phyloP scores from a whole-genome alignment of 225 moss, liverwort and hornwort species.

The Climacium dendroides region DNA sequence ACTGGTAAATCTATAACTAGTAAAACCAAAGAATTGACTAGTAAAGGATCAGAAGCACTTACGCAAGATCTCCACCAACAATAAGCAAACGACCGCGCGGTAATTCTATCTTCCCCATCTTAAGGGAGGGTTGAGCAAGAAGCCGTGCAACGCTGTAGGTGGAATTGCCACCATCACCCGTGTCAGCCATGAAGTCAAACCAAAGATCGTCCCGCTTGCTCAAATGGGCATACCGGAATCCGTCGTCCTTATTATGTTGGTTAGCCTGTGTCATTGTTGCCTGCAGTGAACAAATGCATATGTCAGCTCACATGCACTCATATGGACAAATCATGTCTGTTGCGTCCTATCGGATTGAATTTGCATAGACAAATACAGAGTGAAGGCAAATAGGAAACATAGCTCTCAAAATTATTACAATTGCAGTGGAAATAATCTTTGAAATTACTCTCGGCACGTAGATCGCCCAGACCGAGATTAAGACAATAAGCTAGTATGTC shows the following conservation, averaged over 20 bases:
- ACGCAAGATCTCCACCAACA: slow-evolving; percentile 99
- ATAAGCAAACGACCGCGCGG: slow-evolving; percentile 86
- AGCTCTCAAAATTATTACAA: neutral
- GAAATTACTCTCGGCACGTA: neutral
- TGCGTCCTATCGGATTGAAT: neutral
- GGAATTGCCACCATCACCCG: slow-evolving; percentile 99
- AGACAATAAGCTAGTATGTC: neutral
- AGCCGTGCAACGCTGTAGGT: slow-evolving; percentile 88
- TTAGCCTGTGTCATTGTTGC: slow-evolving; percentile 99
- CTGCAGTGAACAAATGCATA: slow-evolving; percentile 28
- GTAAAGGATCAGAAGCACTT: slow-evolving; percentile 11
- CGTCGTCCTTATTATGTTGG: slow-evolving; percentile 49
- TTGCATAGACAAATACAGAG: neutral
- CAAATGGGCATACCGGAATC: slow-evolving; percentile 54
- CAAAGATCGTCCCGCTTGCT: slow-evolving; percentile 77
- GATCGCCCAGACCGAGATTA: neutral
- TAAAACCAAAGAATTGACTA: neutral
- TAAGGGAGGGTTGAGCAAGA: slow-evolving; percentile 82
- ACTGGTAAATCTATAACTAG: neutral
- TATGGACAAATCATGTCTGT: neutral
- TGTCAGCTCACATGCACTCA: neutral
- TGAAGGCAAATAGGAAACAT: neutral
- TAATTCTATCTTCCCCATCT: slow-evolving; percentile 59
- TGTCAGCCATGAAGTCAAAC: slow-evolving; percentile 99
- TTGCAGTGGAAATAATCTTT: neutral